Conservation (phyloP, 805 yeast genomes). For the Yarrowia bubula region DNA sequence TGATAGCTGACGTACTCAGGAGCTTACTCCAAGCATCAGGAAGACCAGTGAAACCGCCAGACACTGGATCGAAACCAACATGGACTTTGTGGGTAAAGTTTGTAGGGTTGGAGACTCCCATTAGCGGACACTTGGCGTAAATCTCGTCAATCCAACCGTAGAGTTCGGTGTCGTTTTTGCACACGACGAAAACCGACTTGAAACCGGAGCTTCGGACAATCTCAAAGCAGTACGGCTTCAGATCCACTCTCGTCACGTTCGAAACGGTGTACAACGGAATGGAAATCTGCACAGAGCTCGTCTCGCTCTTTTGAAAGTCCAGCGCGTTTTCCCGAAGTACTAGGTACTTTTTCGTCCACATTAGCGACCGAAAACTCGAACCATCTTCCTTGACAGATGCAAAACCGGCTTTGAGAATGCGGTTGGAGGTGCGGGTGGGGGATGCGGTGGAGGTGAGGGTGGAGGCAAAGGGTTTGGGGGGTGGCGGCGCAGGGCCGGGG, state of each 20-base stretch:
- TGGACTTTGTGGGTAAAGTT: conserved; percentile 95
- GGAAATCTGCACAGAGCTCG: conserved; percentile 37
- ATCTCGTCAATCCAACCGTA: conserved; percentile 91
- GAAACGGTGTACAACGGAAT: conserved; percentile 59
- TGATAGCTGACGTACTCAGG: conserved; percentile 80
- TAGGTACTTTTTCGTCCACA: conserved; percentile 89
- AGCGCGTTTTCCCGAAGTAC: conserved; percentile 72
- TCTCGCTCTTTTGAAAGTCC: conserved; percentile 59
- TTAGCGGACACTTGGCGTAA: conserved; percentile 44
- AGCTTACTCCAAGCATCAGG: conserved; percentile 91
- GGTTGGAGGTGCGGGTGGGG: conserved; percentile 9
- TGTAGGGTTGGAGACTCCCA: conserved; percentile 81
- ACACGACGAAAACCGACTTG: conserved; percentile 68
- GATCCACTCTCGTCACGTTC: conserved; percentile 63
- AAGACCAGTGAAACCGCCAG: conserved; percentile 86
- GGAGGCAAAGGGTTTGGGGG: conserved; percentile 7
- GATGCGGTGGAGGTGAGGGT: not conserved
- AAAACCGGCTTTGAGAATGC: conserved; percentile 63
- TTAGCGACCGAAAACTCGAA: conserved; percentile 59
- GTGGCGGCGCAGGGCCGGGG: conserved; percentile 26
- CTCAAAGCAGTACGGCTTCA: conserved; percentile 80
- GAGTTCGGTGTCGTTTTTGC: conserved; percentile 75
- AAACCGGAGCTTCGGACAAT: conserved; percentile 47
- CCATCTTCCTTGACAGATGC: conserved; percentile 92
- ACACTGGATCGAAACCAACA: conserved; percentile 80